These are phyloP conservation scores for Phytophthora crassamura DNA, from an alignment of 352 stramenopile species.

Conservation along the genomic window DNA sequence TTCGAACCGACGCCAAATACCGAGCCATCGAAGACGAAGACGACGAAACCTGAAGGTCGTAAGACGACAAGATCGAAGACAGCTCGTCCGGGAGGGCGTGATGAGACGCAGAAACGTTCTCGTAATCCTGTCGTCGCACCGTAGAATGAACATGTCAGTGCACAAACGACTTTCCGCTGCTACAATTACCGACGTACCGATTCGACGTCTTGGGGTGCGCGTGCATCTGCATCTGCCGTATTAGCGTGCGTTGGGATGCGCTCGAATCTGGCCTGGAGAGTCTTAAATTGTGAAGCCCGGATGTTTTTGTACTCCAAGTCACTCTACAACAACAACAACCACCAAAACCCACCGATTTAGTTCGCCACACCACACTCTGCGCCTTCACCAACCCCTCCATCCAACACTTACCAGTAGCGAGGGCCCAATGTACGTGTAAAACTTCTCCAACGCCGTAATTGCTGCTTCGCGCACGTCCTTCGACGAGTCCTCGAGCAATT, in stretches of 20 bases:
- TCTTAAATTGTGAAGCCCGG: conserved; percentile 78
- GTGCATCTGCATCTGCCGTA: background rate
- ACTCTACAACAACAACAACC: conserved; percentile 36
- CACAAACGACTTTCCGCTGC: background rate
- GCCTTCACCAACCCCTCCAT: background rate
- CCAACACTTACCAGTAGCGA: conserved; percentile 64
- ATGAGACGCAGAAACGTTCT: background rate
- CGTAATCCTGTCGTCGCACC: conserved; percentile 5
- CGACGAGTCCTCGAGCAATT: conserved; percentile 78
- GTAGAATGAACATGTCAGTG: background rate
- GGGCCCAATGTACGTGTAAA: conserved; percentile 74
- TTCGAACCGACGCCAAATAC: conserved; percentile 59
- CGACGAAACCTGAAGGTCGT: conserved; percentile 46
- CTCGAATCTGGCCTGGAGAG: conserved; percentile 65
- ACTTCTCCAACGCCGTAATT: conserved; percentile 70
- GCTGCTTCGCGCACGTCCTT: conserved; percentile 86
- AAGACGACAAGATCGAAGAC: conserved; percentile 58
- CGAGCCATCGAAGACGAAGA: conserved; percentile 64
- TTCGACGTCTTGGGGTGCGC: conserved; percentile 2
- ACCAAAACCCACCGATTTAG: conserved; percentile 9
- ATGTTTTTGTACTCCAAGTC: conserved; percentile 82
- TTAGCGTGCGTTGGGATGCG: conserved; percentile 15
- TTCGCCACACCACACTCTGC: no score
- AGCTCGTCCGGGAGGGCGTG: conserved; percentile 29
- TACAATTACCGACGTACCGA: conserved; percentile 17